These are phyloP conservation scores for Viola odorata DNA, from an alignment of 345 rosid species.

Conservation along the genomic window DNA sequence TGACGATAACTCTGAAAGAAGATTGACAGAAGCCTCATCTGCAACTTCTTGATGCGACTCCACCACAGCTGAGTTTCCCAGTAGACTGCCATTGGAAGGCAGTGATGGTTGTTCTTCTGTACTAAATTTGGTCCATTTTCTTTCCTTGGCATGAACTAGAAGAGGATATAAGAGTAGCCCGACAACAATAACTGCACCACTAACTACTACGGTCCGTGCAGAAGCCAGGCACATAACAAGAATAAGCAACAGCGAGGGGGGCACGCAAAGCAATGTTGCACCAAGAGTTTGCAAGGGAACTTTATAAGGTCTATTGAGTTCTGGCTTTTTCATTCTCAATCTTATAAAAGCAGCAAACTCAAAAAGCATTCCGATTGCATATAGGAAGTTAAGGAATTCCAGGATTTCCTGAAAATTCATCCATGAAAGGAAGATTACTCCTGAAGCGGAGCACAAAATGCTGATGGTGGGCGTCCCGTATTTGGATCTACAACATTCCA, in stretches of 20 bases:
- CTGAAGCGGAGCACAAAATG: conserved; percentile 77
- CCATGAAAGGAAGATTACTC: conserved; percentile 87
- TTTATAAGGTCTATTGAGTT: conserved; percentile 66
- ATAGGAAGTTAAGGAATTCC: conserved; percentile 85
- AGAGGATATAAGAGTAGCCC: conserved; percentile 60
- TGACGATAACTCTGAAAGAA: conserved; percentile 27
- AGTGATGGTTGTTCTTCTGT: conserved; percentile 18
- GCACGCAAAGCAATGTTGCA: conserved; percentile 53
- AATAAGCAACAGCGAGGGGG: conserved; percentile 60
- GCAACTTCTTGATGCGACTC: conserved; percentile 29
- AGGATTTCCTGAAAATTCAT: conserved; percentile 89
- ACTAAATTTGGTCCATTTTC: conserved; percentile 44
- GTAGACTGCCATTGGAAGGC: conserved; percentile 3
- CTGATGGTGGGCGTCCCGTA: conserved; percentile 84
- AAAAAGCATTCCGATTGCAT: conserved; percentile 80
- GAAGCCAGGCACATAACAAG: conserved; percentile 84
- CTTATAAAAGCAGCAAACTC: conserved; percentile 82
- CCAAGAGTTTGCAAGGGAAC: conserved; percentile 71
- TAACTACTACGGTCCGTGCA: conserved; percentile 48
- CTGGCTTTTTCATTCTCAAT: conserved; percentile 66
- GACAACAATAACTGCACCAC: conserved; percentile 43
- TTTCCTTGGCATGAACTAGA: conserved; percentile 43
- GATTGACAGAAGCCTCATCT: conserved; percentile 47
- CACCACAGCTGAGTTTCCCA: conserved; percentile 16
- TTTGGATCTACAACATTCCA: conserved; percentile 51